phyloP scores from a whole-genome alignment of 495 filamentous ascomycete genomes.

The Tirmania nivea region DNA sequence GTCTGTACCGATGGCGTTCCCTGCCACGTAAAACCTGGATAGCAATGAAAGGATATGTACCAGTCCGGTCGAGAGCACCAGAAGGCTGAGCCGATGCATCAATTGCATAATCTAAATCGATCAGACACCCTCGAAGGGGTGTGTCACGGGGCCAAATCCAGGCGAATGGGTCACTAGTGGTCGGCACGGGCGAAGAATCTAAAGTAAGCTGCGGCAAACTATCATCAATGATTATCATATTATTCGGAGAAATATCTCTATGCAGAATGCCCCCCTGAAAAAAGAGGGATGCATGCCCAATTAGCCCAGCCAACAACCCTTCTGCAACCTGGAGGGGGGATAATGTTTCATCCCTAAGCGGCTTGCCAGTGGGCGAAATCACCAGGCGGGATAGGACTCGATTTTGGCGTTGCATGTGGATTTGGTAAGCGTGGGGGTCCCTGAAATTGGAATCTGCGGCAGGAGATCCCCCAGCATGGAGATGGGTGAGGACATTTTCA shows the following conservation, averaged over 20 bases:
- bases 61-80: constrained; percentile 8
- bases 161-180: not conserved
- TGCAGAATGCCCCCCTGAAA: not conserved
- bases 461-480: too few relatives aligned
- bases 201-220: not conserved
- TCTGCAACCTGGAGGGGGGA: not conserved
- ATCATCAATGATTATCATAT: not conserved
- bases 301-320: not conserved
- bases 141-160: not conserved
- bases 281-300: not conserved
- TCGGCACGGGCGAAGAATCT: not conserved
- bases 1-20: constrained; percentile 3
- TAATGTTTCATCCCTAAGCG: not conserved
- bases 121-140: not conserved
- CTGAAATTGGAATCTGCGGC: too few relatives aligned
- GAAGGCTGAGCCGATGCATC: not conserved
- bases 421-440: too few relatives aligned
- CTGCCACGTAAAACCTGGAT: constrained; percentile 3
- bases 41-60: constrained; percentile 7
- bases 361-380: not conserved
- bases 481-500: too few relatives aligned
- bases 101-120: not conserved
- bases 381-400: not conserved
- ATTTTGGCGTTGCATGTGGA: not conserved
- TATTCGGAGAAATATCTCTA: not conserved